Evolutionary conservation across 306 rosid genomes (phyloP).

Genomic region (Rosa chinensis): DNA sequence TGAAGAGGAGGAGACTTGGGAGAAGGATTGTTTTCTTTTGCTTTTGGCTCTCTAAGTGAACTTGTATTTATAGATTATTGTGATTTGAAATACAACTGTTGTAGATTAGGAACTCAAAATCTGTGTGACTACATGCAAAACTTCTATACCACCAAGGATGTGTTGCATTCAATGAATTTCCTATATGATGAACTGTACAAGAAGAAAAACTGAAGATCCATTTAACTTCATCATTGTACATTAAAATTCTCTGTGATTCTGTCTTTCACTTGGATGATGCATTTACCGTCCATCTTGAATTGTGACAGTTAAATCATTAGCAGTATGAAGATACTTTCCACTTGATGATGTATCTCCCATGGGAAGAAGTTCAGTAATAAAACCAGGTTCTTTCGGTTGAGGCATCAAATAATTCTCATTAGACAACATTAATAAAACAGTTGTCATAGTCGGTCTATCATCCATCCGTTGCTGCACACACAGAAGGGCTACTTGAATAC

Average conservation of each 20-base stretch:
- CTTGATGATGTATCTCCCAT: neutral
- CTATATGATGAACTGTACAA: neutral
- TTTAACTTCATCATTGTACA: neutral
- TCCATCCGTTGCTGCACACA: slow-evolving; percentile 44
- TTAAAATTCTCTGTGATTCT: neutral
- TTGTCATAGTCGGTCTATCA: slow-evolving; percentile 35
- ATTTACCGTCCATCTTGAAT: slow-evolving; percentile 17
- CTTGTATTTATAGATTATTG: neutral
- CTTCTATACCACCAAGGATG: neutral
- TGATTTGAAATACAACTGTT: neutral
- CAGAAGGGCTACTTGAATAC: slow-evolving; percentile 64
- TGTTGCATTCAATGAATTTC: neutral
- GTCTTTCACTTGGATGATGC: neutral
- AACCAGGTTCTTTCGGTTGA: slow-evolving; percentile 23
- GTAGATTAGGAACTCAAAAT: neutral
- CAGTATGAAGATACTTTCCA: neutral
- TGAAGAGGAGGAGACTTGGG: neutral
- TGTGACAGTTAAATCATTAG: slow-evolving; percentile 23
- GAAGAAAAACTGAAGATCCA: neutral
- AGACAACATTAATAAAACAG: slow-evolving; percentile 33
- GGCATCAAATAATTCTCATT: slow-evolving; percentile 23
- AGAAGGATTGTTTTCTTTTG: neutral
- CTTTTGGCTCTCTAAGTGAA: neutral
- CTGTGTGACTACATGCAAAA: neutral
- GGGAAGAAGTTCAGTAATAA: neutral